Base-by-base conservation (phyloP, 2,329 filamentous ascomycete species). In the Nothopassalora personata region DNA sequence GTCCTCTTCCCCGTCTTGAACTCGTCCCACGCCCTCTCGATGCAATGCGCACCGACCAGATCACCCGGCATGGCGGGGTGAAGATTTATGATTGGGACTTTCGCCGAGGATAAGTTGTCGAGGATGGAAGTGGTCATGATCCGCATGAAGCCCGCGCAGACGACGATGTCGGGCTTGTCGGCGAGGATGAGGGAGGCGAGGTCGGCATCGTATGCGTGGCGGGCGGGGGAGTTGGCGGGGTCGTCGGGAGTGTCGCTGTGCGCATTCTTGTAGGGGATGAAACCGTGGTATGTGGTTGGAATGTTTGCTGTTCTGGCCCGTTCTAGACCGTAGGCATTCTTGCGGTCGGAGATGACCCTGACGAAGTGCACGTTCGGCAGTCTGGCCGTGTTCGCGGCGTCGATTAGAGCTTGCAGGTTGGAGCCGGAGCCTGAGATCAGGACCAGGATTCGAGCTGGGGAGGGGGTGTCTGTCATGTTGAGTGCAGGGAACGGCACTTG, bases 131-230 rank as follows among this genome's bases (percentile, higher is more conserved):
- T 78, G 0, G 85, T 86, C 52, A 95, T 82, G 58, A 95, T 87
- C 72, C 94, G 87, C 90, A 95, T 95, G 82, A 89, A 95, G 2
- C 91, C 91, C 3, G 89, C 87, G 65, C 91, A 88, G 8, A 94
- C 87, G 52, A 96, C 84, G 56, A 96, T 74, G 56, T 92, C 83
- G 0, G 91, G 90, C 58, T 75, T 75, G 63, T 87, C 82, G 4
- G 75, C 72, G 27, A 93, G 77, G 54, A 95, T 81, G 60, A 87
- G 79, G 46, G 81, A 74, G 0, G 90, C 89, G 62, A 96, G 79
- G 47, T 89, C 89, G 13, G 84, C 82, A 71, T 96, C 91, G 73
- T 94, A 95, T 56, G 79, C 80, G 50, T 81, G 76, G 27, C 91
- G 83, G 1, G 85, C 87, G 46, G 71, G 60, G 75, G 71, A 61